phyloP scores from a whole-genome alignment of 1,139 yeast species.

The Yamadazyma dendronema region DNA sequence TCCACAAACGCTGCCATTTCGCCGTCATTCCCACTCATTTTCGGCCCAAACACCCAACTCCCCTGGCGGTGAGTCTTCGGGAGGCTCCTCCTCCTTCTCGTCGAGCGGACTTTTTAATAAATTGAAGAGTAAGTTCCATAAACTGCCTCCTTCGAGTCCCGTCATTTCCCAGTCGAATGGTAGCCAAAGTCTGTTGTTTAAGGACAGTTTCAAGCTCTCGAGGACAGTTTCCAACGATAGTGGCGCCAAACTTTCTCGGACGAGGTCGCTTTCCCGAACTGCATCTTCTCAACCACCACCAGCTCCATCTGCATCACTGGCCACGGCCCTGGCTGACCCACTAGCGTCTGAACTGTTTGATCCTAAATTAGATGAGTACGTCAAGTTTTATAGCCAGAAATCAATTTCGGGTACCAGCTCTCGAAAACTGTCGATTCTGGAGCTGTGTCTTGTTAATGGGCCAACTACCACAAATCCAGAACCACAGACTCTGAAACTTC shows the following conservation, averaged over 20 bases:
- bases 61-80: neutral
- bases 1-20: neutral
- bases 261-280: neutral
- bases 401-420: conserved; percentile 18
- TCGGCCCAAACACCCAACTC: conserved; percentile 3
- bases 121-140: conserved; percentile 34
- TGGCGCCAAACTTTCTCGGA: neutral
- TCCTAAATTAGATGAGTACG: conserved; percentile 58
- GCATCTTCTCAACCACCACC: too few relatives aligned
- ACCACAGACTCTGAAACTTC: conserved; percentile 14
- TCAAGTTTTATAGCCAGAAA: conserved; percentile 46
- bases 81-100: neutral
- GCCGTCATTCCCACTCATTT: neutral
- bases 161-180: conserved; percentile 2
- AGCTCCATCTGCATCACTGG: too few relatives aligned
- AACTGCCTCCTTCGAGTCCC: conserved; percentile 18
- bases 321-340: too few relatives aligned
- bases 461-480: neutral
- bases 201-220: conserved; percentile 23
- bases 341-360: conserved; percentile 31
- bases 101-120: conserved; percentile 36
- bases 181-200: conserved; percentile 25
- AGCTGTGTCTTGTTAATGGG: conserved; percentile 5
- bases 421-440: conserved; percentile 18
- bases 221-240: conserved; percentile 1